A percentile compares a stretch with the other conserved stretches of the same genome.
Conservation (phyloP, 1,284 basidiomycete species). For the Puccinia novopanici region DNA sequence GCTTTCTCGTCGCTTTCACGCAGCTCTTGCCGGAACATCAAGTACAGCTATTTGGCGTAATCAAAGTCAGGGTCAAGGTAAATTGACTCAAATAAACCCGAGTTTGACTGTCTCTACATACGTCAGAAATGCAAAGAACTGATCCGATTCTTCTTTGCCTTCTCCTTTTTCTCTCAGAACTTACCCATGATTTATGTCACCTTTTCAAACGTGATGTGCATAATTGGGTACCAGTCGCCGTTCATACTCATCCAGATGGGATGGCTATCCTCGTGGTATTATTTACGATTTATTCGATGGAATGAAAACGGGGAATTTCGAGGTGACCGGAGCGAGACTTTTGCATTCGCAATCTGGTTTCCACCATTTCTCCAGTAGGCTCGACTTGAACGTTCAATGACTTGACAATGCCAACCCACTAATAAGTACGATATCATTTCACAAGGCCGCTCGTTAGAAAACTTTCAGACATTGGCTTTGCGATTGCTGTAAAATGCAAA, state of each 20-base stretch:
- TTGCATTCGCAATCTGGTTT: slow-evolving; percentile 95
- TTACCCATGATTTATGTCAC: slow-evolving; percentile 92
- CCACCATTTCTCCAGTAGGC: slow-evolving; percentile 85
- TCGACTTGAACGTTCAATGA: neutral
- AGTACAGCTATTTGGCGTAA: slow-evolving; percentile 81
- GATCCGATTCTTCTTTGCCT: no score
- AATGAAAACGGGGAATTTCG: slow-evolving; percentile 65
- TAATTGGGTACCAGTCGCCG: slow-evolving; percentile 86
- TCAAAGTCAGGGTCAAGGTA: slow-evolving; percentile 88
- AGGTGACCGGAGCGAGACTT: slow-evolving; percentile 92
- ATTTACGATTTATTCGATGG: slow-evolving; percentile 89
- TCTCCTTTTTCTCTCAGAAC: slow-evolving; percentile 63
- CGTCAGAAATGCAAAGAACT: neutral
- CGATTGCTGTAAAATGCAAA: slow-evolving; percentile 66
- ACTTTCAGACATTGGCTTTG: slow-evolving; percentile 71
- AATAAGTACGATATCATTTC: neutral
- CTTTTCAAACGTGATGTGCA: slow-evolving; percentile 81
- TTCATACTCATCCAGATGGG: slow-evolving; percentile 97
- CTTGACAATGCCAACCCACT: neutral
- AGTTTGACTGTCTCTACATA: neutral
- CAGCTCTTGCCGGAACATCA: slow-evolving; percentile 97
- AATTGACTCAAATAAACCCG: slow-evolving; percentile 53
- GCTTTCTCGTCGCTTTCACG: slow-evolving; percentile 89
- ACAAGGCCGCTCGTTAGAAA: slow-evolving; percentile 67
- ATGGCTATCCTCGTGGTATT: slow-evolving; percentile 93